Percentiles rank a stretch among this genome's conserved stretches.
These are phyloP conservation scores for Brassica rapa DNA, from an alignment of 345 rosid species.

Conservation along the genomic window DNA sequence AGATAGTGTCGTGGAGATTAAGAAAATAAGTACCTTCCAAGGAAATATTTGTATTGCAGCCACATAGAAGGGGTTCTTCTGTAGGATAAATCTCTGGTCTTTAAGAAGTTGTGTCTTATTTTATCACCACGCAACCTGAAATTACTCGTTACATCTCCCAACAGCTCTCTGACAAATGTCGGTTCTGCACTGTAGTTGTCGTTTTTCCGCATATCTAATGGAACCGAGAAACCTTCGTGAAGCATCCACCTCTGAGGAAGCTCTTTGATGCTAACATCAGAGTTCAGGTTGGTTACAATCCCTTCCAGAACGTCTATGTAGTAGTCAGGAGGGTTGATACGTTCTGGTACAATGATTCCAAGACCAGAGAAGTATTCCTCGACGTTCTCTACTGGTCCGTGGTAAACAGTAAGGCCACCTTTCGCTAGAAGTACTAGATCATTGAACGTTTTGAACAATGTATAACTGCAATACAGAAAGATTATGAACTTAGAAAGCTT, in stretches of 20 bases:
- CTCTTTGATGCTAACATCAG: constrained; percentile 56
- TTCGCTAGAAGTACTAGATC: constrained; percentile 87
- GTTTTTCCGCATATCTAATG: constrained; percentile 61
- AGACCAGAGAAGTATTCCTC: constrained; percentile 81
- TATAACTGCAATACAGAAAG: constrained; percentile 60
- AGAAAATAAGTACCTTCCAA: constrained; percentile 60
- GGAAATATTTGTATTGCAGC: constrained; percentile 73
- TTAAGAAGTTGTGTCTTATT: constrained; percentile 63
- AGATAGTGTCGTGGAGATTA: background rate
- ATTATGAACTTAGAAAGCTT: constrained; percentile 10
- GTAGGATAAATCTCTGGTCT: constrained; percentile 61
- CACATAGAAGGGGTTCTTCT: constrained; percentile 68
- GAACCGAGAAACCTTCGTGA: constrained; percentile 72
- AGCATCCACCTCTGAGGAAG: constrained; percentile 96
- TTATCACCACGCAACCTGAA: constrained; percentile 65
- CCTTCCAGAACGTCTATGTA: constrained; percentile 91
- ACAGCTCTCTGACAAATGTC: constrained; percentile 80
- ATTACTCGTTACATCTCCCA: constrained; percentile 76
- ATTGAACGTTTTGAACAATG: constrained; percentile 81
- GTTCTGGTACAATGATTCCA: constrained; percentile 80
- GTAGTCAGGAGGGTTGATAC: constrained; percentile 94
- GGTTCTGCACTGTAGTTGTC: constrained; percentile 43
- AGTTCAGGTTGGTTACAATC: constrained; percentile 48
- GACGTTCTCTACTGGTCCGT: constrained; percentile 68
- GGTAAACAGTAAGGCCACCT: constrained; percentile 87